Conservation (phyloP, 129 eudicot species). For the Pulicaria dysenterica region DNA sequence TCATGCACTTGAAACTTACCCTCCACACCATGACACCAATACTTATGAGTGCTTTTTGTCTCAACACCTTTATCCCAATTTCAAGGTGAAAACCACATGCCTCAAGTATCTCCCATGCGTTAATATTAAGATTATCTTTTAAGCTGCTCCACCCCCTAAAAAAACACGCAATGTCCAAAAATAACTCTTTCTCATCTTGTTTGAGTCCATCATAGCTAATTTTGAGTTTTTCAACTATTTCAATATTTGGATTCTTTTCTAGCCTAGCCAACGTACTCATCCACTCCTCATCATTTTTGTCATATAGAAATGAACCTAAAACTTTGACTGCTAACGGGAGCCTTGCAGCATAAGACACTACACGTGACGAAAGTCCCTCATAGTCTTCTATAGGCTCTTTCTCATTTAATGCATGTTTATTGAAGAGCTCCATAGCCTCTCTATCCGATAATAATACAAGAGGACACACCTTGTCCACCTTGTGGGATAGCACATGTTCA, state of each 20-base stretch:
- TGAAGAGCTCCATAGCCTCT: slow-evolving; percentile 14
- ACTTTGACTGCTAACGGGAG: neutral
- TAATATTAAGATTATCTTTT: too few relatives aligned
- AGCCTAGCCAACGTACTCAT: neutral
- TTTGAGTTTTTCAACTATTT: neutral
- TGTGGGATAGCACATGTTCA: neutral
- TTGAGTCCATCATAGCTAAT: neutral
- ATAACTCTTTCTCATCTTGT: neutral
- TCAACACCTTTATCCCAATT: neutral
- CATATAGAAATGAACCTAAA: neutral
- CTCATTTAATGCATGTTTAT: neutral
- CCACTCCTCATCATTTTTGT: neutral
- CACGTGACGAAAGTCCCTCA: neutral
- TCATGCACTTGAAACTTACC: neutral
- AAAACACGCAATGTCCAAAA: neutral
- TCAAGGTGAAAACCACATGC: neutral
- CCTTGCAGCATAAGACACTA: neutral
- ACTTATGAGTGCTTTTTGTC: neutral
- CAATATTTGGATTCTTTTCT: neutral
- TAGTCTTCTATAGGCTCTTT: neutral
- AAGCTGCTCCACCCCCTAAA: neutral
- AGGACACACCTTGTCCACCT: neutral
- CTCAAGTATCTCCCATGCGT: slow-evolving; percentile 6
- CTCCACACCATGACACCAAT: neutral
- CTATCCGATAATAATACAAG: neutral